A percentile compares a stretch with the other conserved stretches of the same genome.
These are phyloP conservation scores for Paramecium sexaurelia DNA, from an alignment of 73 alveolate genomes.

Conservation along the genomic window DNA sequence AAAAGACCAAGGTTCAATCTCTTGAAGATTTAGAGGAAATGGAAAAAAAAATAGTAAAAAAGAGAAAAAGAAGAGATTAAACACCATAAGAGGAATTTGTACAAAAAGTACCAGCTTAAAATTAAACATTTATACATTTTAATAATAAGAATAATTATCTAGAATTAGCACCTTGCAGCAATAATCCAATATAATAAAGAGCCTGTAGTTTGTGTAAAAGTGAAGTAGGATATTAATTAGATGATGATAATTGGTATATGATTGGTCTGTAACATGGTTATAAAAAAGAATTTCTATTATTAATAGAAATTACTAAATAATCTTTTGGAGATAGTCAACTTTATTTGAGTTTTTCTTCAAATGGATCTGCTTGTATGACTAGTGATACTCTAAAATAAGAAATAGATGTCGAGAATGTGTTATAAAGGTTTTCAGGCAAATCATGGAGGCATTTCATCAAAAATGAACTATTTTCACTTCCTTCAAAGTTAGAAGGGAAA, in stretches of 20 bases:
- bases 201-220: slow-evolving; percentile 30
- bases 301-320: background rate
- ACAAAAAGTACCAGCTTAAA: slow-evolving; percentile 18
- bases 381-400: slow-evolving; percentile 27
- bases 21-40: slow-evolving; percentile 20
- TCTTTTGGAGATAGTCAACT: slow-evolving; percentile 38
- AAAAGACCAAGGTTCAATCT: slow-evolving; percentile 15
- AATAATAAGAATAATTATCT: slow-evolving; percentile 3
- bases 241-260: slow-evolving; percentile 60
- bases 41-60: background rate
- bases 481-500: background rate
- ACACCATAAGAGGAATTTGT: background rate
- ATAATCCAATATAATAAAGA: slow-evolving; percentile 28
- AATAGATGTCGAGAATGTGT: slow-evolving; percentile 1
- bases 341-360: slow-evolving; percentile 44
- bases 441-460: slow-evolving; percentile 16
- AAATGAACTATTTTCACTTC: slow-evolving; percentile 11
- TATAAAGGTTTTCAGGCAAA: background rate
- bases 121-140: background rate
- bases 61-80: background rate
- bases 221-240: slow-evolving; percentile 44
- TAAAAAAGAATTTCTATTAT: slow-evolving; percentile 9
- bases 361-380: slow-evolving; percentile 23
- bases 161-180: slow-evolving; percentile 48
- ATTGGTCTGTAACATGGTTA: slow-evolving; percentile 54